Conservation (phyloP, 805 yeast genomes). For the Wickerhamomyces sydowiorum region DNA sequence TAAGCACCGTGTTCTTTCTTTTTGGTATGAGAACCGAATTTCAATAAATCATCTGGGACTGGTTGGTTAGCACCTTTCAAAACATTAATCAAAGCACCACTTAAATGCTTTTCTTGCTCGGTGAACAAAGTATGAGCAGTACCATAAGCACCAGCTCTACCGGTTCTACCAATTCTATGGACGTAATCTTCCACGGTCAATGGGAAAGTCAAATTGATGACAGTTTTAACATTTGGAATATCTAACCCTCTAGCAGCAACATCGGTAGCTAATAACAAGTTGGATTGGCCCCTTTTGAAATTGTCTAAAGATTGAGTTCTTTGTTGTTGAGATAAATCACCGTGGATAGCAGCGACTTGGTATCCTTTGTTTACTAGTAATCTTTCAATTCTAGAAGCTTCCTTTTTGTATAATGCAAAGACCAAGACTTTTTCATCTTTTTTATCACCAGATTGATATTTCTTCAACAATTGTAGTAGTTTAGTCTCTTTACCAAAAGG, state of each 20-base stretch:
- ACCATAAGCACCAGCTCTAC: constrained; percentile 95
- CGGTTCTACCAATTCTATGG: constrained; percentile 96
- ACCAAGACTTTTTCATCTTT: constrained; percentile 79
- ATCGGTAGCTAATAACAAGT: constrained; percentile 88
- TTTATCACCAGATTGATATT: constrained; percentile 65
- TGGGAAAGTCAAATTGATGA: constrained; percentile 93
- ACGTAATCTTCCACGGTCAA: constrained; percentile 95
- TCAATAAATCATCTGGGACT: constrained; percentile 90
- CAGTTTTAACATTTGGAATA: constrained; percentile 94
- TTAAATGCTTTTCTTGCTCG: constrained; percentile 91
- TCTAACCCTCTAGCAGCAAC: constrained; percentile 98
- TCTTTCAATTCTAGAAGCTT: constrained; percentile 87
- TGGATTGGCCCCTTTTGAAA: constrained; percentile 76
- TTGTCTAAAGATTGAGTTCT: constrained; percentile 82
- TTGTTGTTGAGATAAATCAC: constrained; percentile 89
- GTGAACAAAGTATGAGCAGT: constrained; percentile 94
- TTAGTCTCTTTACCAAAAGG: constrained; percentile 74
- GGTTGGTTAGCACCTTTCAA: constrained; percentile 91
- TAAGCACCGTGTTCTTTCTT: constrained; percentile 97
- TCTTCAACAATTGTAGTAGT: constrained; percentile 62
- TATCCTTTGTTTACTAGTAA: constrained; percentile 68
- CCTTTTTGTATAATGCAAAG: constrained; percentile 94
- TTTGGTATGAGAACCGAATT: constrained; percentile 96
- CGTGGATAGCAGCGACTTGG: constrained; percentile 89
- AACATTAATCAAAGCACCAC: constrained; percentile 91